Evolutionary conservation across 2,329 filamentous ascomycete genomes (phyloP), one percentile per base, ranked within the genome.

Genomic region (Drechslerella coelobrocha): DNA sequence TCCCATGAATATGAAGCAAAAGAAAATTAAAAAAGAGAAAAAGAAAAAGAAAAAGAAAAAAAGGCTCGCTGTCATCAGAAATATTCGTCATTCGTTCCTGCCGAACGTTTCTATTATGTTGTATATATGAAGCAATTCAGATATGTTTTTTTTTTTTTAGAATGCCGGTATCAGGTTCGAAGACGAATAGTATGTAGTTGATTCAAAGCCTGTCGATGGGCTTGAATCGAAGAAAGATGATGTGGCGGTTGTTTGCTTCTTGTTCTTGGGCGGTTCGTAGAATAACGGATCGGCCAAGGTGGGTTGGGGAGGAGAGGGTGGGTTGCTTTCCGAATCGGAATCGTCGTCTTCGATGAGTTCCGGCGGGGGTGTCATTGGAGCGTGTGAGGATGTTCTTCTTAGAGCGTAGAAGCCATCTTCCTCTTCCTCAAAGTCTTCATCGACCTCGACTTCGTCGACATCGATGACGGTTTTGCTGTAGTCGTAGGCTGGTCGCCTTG

Each of bases 361-460:
- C 34, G 75, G 74, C 51, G 75, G 74, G 57, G 74, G 57, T 45
- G 56, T 61, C 52, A 62, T 61, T 6, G 62, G 74, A 56, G 72
- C 63, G 39, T 74, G 74, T 37, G 74, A 75, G 29, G 74, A 73
- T 55, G 75, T 75, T 51, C 75, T 66, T 34, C 61, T 61, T 10
- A 76, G 63, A 27, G 74, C 66, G 52, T 74, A 76, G 65, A 76
- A 68, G 17, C 75, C 74, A 59, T 76, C 75, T 10, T 75, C 75
- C 24, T 75, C 73, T 27, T 83, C 80, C 5, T 80, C 81, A 73
- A 88, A 88, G 72, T 84, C 85, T 77, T 91, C 89, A 73, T 81
- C 77, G 17, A 80, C 78, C 43, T 81, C 79, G 50, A 78, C 79
- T 74, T 80, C 79, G 62, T 81, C 80, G 52, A 75, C 66, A n/a